phyloP scores from a whole-genome alignment of 2,329 filamentous ascomycete genomes.

The Amesomyces nigricolor region DNA sequence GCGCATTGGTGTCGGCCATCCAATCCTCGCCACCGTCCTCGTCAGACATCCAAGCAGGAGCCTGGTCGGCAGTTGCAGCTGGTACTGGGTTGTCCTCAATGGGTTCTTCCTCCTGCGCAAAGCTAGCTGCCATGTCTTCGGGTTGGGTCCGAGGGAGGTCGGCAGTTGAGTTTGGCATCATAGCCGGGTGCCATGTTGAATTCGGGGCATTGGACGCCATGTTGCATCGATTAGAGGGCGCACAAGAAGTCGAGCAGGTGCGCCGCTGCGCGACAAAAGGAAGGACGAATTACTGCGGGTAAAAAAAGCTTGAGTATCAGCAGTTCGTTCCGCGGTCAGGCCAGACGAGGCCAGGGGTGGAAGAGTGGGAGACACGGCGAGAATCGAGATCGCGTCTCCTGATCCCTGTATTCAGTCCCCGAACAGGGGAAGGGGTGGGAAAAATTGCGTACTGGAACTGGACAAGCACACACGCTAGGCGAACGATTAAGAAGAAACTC shows the following conservation, averaged over 20 bases:
- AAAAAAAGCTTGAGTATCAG: constrained; percentile 8
- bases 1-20: constrained; percentile 20
- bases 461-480: constrained; percentile 16
- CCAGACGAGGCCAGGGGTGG: constrained; percentile 3
- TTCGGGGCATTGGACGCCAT: constrained; percentile 41
- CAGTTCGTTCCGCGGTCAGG: background rate
- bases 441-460: constrained; percentile 18
- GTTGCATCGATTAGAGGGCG: constrained; percentile 22
- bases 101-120: background rate
- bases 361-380: constrained; percentile 9
- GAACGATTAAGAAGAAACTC: background rate
- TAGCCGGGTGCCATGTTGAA: constrained; percentile 47
- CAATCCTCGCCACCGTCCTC: constrained; percentile 28
- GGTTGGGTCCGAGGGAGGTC: constrained; percentile 16
- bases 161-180: constrained; percentile 41
- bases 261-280: constrained; percentile 12
- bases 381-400: constrained; percentile 9
- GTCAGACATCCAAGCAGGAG: constrained; percentile 31
- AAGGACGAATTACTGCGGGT: constrained; percentile 15
- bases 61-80: background rate
- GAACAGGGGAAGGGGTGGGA: constrained; percentile 1
- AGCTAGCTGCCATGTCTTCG: constrained; percentile 3
- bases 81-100: background rate
- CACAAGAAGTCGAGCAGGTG: constrained; percentile 9
- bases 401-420: constrained; percentile 11